A percentile compares a stretch with the other conserved stretches of the same genome.
Conservation (phyloP, 179 eudicot species). For the Silene coronaria region DNA sequence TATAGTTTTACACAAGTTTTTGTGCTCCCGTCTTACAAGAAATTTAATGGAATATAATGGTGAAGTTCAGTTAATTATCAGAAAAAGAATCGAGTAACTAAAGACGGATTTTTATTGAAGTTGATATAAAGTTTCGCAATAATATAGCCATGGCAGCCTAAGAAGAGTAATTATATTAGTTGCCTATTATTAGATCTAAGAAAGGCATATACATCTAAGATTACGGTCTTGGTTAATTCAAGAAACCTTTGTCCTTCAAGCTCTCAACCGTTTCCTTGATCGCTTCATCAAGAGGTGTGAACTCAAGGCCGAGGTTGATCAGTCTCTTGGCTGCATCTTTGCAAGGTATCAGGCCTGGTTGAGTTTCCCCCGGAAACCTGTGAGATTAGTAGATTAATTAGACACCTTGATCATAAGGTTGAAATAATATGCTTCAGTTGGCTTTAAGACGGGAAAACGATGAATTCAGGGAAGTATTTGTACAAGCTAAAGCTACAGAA, state of each 20-base stretch:
- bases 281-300: conserved; percentile 75
- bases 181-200: conserved; percentile 1
- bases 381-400: background rate
- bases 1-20: too few species aligned
- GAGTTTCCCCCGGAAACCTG: conserved; percentile 76
- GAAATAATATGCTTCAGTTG: background rate
- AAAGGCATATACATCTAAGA: conserved; percentile 2
- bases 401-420: background rate
- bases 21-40: too few species aligned
- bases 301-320: conserved; percentile 64
- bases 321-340: conserved; percentile 73
- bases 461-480: background rate
- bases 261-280: conserved; percentile 57
- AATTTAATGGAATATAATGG: too few species aligned
- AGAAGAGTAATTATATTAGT: conserved; percentile 1
- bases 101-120: background rate
- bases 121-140: background rate
- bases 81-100: too few species aligned
- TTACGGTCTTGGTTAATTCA: conserved; percentile 18
- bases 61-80: too few species aligned
- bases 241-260: conserved; percentile 39
- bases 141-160: background rate
- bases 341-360: conserved; percentile 64
- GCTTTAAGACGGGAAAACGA: background rate
- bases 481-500: background rate